Evolutionary conservation across 257 asterid species (phyloP).

Genomic region (Schizonepeta tenuifolia): DNA sequence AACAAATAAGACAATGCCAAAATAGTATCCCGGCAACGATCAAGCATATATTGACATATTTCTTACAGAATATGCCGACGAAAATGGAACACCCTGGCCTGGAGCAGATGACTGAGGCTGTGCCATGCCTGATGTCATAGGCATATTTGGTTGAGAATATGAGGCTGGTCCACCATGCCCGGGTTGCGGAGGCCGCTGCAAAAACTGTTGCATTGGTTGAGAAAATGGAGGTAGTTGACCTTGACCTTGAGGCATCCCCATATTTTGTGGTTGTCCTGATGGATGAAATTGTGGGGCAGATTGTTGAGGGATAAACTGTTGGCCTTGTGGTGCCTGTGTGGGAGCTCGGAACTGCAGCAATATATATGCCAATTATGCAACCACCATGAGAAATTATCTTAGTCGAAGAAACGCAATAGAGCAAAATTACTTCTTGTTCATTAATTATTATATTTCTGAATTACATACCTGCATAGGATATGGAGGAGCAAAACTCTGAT

Average conservation of each 20-base stretch:
- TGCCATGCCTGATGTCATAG: constrained; percentile 53
- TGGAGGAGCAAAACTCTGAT: constrained; percentile 64
- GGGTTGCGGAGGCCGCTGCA: constrained; percentile 59
- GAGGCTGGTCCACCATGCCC: constrained; percentile 60
- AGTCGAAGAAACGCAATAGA: neutral
- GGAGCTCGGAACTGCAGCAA: constrained; percentile 70
- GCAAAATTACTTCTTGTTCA: neutral
- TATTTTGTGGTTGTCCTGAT: constrained; percentile 59
- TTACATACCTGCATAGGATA: constrained; percentile 76
- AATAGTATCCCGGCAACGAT: constrained; percentile 8
- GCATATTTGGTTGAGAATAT: constrained; percentile 60
- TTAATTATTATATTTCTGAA: neutral
- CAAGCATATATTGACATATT: constrained; percentile 22
- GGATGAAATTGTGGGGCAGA: constrained; percentile 73
- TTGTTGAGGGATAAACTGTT: constrained; percentile 56
- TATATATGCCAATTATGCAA: constrained; percentile 11
- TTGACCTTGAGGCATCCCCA: constrained; percentile 68
- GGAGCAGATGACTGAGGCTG: constrained; percentile 61
- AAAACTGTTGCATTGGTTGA: constrained; percentile 75
- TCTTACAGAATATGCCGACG: constrained; percentile 73
- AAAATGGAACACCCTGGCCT: constrained; percentile 59
- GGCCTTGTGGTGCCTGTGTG: constrained; percentile 64
- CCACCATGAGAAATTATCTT: constrained; percentile 10
- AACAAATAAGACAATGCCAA: constrained; percentile 23
- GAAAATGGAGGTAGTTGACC: constrained; percentile 69